phyloP scores from a whole-genome alignment of 192 early-diverging fungal species.

The Lobosporangium transversale region DNA sequence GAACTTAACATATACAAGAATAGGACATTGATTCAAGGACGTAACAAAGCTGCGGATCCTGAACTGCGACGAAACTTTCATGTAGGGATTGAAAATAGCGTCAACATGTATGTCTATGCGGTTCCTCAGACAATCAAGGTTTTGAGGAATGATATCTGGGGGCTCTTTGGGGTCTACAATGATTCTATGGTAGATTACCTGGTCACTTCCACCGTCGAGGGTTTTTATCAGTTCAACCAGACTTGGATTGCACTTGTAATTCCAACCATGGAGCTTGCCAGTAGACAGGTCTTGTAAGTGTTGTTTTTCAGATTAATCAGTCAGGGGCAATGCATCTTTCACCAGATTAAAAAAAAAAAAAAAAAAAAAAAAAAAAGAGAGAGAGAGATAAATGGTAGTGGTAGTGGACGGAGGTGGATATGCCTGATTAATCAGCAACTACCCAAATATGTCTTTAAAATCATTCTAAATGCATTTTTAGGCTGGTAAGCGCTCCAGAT shows the following conservation, averaged over 20 bases:
- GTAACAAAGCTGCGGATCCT: not conserved
- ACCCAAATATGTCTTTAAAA: too few relatives aligned
- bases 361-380: too few relatives aligned
- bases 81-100: not conserved
- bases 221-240: not conserved
- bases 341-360: too few relatives aligned
- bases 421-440: too few relatives aligned
- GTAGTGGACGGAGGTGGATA: too few relatives aligned
- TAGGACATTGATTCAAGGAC: not conserved
- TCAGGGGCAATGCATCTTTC: too few relatives aligned
- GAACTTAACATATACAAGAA: constrained; percentile 2
- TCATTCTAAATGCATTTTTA: not conserved
- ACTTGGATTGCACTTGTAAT: not conserved
- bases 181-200: not conserved
- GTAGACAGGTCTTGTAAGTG: not conserved
- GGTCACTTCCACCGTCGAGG: not conserved
- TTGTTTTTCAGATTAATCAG: too few relatives aligned
- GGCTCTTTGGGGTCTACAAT: constrained; percentile 8
- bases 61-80: not conserved
- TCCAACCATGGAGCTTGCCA: not conserved
- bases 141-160: not conserved
- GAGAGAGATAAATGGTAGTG: too few relatives aligned
- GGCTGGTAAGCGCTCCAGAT: constrained; percentile 3
- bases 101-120: not conserved
- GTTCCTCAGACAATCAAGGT: not conserved